These are phyloP conservation scores for Nepenthes mirabilis DNA, from an alignment of 148 eudicot genomes.

Conservation along the genomic window DNA sequence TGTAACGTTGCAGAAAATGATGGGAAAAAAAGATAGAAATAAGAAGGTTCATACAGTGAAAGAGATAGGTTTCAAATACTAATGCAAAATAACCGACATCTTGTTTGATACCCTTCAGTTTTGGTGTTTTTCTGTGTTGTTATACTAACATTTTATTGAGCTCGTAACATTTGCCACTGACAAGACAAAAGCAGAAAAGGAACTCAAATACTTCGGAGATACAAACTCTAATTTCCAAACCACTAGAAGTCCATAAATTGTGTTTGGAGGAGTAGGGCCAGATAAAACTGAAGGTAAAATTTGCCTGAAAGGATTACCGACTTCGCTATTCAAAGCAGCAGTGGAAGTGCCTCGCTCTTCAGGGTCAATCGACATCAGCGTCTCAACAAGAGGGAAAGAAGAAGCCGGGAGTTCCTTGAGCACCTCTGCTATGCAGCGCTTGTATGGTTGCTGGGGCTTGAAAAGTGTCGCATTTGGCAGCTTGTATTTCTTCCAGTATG, in stretches of 20 bases:
- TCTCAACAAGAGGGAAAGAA: constrained; percentile 46
- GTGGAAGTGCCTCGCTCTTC: constrained; percentile 53
- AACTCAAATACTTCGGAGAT: too few relatives aligned
- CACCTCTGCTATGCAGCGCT: constrained; percentile 37
- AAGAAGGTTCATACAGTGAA: too few relatives aligned
- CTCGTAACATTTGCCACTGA: too few relatives aligned
- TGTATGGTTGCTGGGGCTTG: constrained; percentile 71
- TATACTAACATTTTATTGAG: too few relatives aligned
- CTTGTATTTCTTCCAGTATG: constrained; percentile 62
- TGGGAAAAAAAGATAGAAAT: too few relatives aligned
- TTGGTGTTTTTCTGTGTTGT: too few relatives aligned
- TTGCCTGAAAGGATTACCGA: constrained; percentile 18
- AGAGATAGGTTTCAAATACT: neutral
- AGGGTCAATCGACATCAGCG: constrained; percentile 60
- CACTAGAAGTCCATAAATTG: too few relatives aligned
- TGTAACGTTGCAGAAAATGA: too few relatives aligned
- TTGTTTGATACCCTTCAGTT: too few relatives aligned
- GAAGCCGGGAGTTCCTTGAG: constrained; percentile 57
- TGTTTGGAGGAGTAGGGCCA: too few relatives aligned
- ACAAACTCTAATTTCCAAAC: too few relatives aligned
- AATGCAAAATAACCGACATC: neutral
- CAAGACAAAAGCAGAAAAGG: too few relatives aligned
- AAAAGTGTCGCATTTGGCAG: constrained; percentile 69
- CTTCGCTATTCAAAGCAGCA: constrained; percentile 55
- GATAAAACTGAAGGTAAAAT: neutral